Evolutionary conservation across 2,329 filamentous ascomycete genomes (phyloP).

Genomic region (Cordyceps tenuipes): DNA sequence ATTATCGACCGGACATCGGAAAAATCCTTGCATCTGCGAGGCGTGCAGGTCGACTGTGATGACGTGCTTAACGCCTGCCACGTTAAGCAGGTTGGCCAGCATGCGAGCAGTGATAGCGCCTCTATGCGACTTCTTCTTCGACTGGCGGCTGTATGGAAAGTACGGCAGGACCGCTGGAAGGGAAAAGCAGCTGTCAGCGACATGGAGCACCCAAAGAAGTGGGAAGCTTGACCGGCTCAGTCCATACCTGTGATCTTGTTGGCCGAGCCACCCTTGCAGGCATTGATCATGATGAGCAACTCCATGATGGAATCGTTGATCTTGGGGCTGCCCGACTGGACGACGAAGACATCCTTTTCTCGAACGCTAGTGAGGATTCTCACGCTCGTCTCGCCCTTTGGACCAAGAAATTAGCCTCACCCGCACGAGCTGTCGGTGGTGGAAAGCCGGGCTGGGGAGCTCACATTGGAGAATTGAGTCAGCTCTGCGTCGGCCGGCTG

Average conservation of each 20-base stretch:
- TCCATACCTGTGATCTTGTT: constrained; percentile 82
- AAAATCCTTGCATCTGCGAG: constrained; percentile 99
- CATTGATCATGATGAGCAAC: constrained; percentile 96
- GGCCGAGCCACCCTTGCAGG: constrained; percentile 94
- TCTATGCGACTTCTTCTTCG: constrained; percentile 96
- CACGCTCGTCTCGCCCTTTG: constrained; percentile 61
- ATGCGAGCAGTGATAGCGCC: constrained; percentile 95
- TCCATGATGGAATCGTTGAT: constrained; percentile 99
- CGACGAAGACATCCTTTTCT: constrained; percentile 97
- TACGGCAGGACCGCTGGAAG: constrained; percentile 73
- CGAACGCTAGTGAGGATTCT: constrained; percentile 69
- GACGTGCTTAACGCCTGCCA: constrained; percentile 94
- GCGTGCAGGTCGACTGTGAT: constrained; percentile 95
- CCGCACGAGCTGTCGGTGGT: background rate
- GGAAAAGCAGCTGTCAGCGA: background rate
- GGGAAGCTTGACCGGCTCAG: background rate
- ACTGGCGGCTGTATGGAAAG: constrained; percentile 98
- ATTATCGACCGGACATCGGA: constrained; percentile 95
- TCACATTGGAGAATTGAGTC: constrained; percentile 62
- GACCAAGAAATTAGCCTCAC: constrained; percentile 13
- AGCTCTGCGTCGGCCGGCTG: constrained; percentile 55
- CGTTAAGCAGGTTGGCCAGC: constrained; percentile 87
- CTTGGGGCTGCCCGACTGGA: constrained; percentile 89
- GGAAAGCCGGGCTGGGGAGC: constrained; percentile 23
- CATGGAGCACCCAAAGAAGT: background rate